phyloP scores from a whole-genome alignment of 164 flowering plant species.

The Amborella trichopoda region DNA sequence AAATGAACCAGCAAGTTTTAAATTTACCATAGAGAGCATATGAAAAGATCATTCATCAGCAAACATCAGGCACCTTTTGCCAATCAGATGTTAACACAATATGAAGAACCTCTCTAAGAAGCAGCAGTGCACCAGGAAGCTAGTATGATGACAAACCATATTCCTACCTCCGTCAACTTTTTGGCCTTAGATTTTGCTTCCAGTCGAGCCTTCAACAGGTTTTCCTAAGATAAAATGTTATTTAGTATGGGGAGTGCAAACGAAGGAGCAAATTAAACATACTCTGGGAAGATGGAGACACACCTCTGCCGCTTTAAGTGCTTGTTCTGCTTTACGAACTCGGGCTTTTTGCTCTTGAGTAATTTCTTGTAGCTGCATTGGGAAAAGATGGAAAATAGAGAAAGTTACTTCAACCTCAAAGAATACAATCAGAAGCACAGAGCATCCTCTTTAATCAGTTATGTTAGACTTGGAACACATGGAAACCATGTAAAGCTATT shows the following conservation, averaged over 20 bases:
- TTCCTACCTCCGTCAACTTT: constrained; percentile 2
- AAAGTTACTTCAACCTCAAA: neutral
- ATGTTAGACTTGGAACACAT: too few species aligned
- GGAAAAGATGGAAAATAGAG: neutral
- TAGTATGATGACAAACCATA: neutral
- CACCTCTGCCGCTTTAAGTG: constrained; percentile 84
- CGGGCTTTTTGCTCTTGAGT: constrained; percentile 57
- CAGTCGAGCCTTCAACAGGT: constrained; percentile 3
- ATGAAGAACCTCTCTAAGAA: too few species aligned
- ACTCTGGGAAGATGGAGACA: neutral
- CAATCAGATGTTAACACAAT: too few species aligned
- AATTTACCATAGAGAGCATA: too few species aligned
- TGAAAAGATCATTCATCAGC: too few species aligned
- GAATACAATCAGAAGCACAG: neutral
- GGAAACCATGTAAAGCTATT: too few species aligned
- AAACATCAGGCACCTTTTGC: too few species aligned
- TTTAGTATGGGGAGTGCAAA: neutral
- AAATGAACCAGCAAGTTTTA: too few species aligned
- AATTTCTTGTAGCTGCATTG: constrained; percentile 52
- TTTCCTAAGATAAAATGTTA: neutral
- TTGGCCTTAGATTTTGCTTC: constrained; percentile 4
- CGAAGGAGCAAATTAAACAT: neutral
- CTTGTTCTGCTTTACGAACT: constrained; percentile 76
- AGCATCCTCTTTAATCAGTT: too few species aligned
- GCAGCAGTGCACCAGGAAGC: too few species aligned